A percentile compares a stretch with the other conserved stretches of the same genome.
Conservation (phyloP, 1,284 basidiomycete species). For the Boletus smithii region DNA sequence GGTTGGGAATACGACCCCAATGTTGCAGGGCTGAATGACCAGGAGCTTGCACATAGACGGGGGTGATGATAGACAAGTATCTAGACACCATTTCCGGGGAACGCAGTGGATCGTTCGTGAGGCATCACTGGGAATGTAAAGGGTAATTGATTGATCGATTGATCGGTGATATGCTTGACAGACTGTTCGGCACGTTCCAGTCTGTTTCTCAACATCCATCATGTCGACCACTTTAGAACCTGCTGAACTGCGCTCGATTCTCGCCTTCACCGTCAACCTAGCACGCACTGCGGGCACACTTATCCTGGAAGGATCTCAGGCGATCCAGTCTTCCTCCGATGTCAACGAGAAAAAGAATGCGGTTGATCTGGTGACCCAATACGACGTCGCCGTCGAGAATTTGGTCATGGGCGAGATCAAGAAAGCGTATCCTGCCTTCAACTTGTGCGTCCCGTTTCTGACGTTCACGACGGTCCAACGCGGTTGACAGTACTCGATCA, state of each 20-base stretch:
- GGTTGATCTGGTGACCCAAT: conserved; percentile 95
- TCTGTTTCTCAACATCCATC: conserved; percentile 1
- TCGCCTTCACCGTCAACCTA: conserved; percentile 71
- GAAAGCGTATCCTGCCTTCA: conserved; percentile 70
- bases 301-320: conserved; percentile 71
- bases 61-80: too few relatives aligned
- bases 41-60: too few relatives aligned
- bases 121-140: neutral
- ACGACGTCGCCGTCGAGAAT: conserved; percentile 90
- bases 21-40: conserved; percentile 8
- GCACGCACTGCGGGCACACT: conserved; percentile 70
- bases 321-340: conserved; percentile 56
- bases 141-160: too few relatives aligned
- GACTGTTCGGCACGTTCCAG: neutral
- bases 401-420: conserved; percentile 73
- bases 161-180: neutral
- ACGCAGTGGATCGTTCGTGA: conserved; percentile 8
- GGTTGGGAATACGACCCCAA: conserved; percentile 54
- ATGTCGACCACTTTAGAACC: conserved; percentile 27
- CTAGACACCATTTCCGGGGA: conserved; percentile 7
- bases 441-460: conserved; percentile 59
- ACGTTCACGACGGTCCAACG: neutral
- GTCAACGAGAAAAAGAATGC: conserved; percentile 87
- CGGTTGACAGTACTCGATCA: neutral
- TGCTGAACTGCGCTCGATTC: conserved; percentile 53